Evolutionary conservation across 441 rosid genomes (phyloP).

Genomic region (Cnidoscolus chayamansa): DNA sequence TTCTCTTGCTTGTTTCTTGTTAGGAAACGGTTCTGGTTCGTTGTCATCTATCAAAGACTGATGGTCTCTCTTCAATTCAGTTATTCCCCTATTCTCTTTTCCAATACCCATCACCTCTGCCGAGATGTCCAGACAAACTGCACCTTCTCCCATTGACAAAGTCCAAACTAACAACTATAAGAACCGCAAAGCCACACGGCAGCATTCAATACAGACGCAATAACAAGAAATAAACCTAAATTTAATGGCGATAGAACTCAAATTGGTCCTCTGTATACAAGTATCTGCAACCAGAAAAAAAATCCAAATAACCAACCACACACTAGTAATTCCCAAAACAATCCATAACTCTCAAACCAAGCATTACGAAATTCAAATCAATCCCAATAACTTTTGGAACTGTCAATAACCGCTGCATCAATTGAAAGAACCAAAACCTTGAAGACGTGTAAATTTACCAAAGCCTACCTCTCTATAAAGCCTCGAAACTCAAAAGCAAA

Average conservation of each 20-base stretch:
- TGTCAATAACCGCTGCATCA: too few relatives aligned
- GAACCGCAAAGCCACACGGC: constrained; percentile 5
- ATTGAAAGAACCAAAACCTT: neutral
- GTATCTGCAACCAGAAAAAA: neutral
- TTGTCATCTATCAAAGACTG: constrained; percentile 26
- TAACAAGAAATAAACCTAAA: constrained; percentile 16
- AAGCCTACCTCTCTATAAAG: constrained; percentile 15
- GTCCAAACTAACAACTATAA: constrained; percentile 14
- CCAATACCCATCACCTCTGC: constrained; percentile 27
- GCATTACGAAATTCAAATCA: too few relatives aligned
- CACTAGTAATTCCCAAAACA: too few relatives aligned
- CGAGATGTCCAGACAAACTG: constrained; percentile 35
- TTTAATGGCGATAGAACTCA: constrained; percentile 18
- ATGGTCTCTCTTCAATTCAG: constrained; percentile 50
- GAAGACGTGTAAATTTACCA: constrained; percentile 10
- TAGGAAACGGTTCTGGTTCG: constrained; percentile 32
- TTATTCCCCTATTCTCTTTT: constrained; percentile 27
- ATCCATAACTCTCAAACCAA: too few relatives aligned
- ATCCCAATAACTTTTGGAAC: neutral
- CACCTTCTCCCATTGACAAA: constrained; percentile 50
- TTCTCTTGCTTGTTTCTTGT: constrained; percentile 63
- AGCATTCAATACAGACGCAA: constrained; percentile 35
- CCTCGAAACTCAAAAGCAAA: constrained; percentile 11
- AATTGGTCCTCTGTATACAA: neutral
- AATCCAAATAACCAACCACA: neutral